Percentiles rank a stretch among this genome's conserved stretches.
Evolutionary conservation across 331 rosid species (phyloP).

Genomic region (Dryas integrifolia): DNA sequence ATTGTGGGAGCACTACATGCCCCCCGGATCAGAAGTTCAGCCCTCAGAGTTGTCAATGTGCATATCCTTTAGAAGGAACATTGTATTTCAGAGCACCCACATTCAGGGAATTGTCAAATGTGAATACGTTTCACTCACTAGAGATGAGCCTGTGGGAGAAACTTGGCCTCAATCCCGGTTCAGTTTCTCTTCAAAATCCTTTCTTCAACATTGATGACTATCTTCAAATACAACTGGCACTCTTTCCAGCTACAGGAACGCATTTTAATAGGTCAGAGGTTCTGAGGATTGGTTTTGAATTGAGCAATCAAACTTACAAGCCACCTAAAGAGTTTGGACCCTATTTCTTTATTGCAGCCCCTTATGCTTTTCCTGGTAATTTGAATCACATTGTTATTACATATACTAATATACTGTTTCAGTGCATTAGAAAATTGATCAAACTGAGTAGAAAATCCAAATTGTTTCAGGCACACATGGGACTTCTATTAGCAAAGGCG

Average conservation of each 20-base stretch:
- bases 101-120: slow-evolving; percentile 63
- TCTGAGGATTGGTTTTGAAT: slow-evolving; percentile 71
- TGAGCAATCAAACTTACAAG: slow-evolving; percentile 79
- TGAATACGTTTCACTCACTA: slow-evolving; percentile 50
- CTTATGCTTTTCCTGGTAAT: slow-evolving; percentile 72
- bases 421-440: neutral
- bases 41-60: slow-evolving; percentile 93
- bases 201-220: slow-evolving; percentile 74
- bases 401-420: neutral
- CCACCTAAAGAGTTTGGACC: slow-evolving; percentile 83
- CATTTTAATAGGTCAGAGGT: slow-evolving; percentile 69
- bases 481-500: slow-evolving; percentile 47
- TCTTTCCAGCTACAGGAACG: slow-evolving; percentile 67
- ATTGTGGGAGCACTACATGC: slow-evolving; percentile 56
- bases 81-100: slow-evolving; percentile 74
- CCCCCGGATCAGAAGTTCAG: slow-evolving; percentile 57
- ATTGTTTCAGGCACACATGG: slow-evolving; percentile 41
- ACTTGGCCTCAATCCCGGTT: slow-evolving; percentile 68
- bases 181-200: slow-evolving; percentile 72
- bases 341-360: slow-evolving; percentile 61
- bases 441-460: slow-evolving; percentile 23
- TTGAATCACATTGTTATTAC: neutral
- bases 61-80: slow-evolving; percentile 74
- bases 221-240: slow-evolving; percentile 72
- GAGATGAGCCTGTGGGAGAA: slow-evolving; percentile 69